phyloP scores from a whole-genome alignment of 257 asterid species.

The Solanum medicagineum region DNA sequence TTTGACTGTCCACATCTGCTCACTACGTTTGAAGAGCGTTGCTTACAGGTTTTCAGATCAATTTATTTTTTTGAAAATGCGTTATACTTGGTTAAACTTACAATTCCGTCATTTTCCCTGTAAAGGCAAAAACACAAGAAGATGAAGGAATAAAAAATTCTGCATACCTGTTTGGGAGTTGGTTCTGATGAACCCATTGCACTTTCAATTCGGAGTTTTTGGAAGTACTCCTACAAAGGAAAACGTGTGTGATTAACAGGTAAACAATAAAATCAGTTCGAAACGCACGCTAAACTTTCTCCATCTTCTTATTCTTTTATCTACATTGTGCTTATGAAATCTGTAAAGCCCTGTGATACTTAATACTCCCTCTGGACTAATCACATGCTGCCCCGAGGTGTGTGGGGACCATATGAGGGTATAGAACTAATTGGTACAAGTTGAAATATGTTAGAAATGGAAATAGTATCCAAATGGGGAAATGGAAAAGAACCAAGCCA shows the following conservation, averaged over 20 bases:
- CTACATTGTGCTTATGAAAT: neutral
- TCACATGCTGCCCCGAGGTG: neutral
- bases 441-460: neutral
- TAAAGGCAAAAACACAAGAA: neutral
- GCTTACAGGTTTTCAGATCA: neutral
- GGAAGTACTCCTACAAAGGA: conserved; percentile 69
- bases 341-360: neutral
- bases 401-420: neutral
- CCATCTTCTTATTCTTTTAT: neutral
- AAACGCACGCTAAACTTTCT: neutral
- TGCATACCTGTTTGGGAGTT: conserved; percentile 69
- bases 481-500: neutral
- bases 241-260: neutral
- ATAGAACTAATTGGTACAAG: neutral
- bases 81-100: neutral
- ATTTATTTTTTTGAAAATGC: neutral
- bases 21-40: neutral
- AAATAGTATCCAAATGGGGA: neutral
- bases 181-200: conserved; percentile 81
- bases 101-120: neutral
- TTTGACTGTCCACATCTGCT: neutral
- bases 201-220: conserved; percentile 69
- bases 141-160: neutral
- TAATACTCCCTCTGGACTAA: neutral
- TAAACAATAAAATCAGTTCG: neutral